Evolutionary conservation across 768 basidiomycete species (phyloP), one percentile per base, ranked within the genome.

Genomic region (Suillus occidentalis): DNA sequence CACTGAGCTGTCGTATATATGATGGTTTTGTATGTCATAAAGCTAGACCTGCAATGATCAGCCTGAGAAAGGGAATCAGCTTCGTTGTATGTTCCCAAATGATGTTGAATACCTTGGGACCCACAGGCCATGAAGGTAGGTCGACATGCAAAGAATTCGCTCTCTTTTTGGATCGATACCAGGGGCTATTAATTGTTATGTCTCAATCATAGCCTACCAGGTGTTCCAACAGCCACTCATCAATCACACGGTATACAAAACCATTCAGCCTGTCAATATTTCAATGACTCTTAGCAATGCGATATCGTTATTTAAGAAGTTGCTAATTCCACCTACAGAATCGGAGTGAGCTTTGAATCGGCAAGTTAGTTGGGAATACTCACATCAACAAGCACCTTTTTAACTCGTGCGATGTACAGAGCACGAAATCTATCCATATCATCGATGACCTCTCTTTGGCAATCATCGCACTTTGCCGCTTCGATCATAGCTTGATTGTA

Each of bases 261-360:
- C 14, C 14, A 13, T 40, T 14, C 40, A 40, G 37, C 16, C 16
- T 6, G 40, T 2, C 40, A 16, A 28, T 28, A 2, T 28, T 28
- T 2, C 28, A 28, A 5, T 40, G 14, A 6, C 14, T 16, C 40
- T 22, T 16, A 50, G 25, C 49, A 53, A 31, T 9, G 34, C 10
- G 18, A 34, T 3, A 50, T 8, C 14, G 6, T 50, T 10, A 16
- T 40, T 12, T 9, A 56, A 25, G 16, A 39, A 40, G 16, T 9
- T n/a, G 20, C 37, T 16, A 65, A 60, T 25, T 31, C 6, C 61
- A 65, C 64, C 60, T 65, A 22, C 61, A n/a, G 25, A 22, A 61
- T 9, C 1, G 36, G 36, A 5, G 9, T 58, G 18, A 58, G 43
- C 70, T 69, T 28, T 56, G 37, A 16, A 68, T 40, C 28, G 28